Conservation (phyloP, 495 filamentous ascomycete genomes). For the Astrocystis sublimbata region DNA sequence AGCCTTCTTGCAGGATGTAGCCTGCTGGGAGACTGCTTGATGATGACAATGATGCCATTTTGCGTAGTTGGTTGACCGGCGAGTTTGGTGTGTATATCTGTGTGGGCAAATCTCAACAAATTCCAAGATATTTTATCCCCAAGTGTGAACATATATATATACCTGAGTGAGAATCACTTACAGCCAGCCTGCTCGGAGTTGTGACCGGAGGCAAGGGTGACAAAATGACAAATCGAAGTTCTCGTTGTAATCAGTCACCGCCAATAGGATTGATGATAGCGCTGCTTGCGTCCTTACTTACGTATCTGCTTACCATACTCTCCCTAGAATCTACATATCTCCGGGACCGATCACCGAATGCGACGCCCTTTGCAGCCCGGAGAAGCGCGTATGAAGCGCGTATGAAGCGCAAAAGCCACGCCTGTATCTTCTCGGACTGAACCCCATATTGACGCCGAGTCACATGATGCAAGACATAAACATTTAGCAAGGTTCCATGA, state of each 20-base stretch:
- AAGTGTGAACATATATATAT: too few relatives aligned
- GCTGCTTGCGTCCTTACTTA: too few relatives aligned
- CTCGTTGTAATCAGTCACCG: too few relatives aligned
- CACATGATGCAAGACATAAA: not conserved
- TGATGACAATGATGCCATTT: not conserved
- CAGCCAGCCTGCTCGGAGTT: not conserved
- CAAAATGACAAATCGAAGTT: not conserved
- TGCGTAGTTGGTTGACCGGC: not conserved
- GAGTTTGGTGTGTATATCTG: not conserved
- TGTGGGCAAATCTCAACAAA: too few relatives aligned
- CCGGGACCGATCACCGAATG: too few relatives aligned
- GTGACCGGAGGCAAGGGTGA: not conserved
- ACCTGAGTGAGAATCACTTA: not conserved
- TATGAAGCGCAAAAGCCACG: too few relatives aligned
- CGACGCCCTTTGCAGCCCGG: too few relatives aligned
- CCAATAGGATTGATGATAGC: too few relatives aligned
- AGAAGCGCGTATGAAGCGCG: too few relatives aligned
- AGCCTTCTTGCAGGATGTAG: conserved; percentile 39
- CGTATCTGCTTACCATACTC: too few relatives aligned
- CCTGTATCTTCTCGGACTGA: not conserved
- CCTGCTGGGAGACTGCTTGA: conserved; percentile 28
- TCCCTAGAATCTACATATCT: too few relatives aligned
- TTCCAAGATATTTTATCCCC: too few relatives aligned
- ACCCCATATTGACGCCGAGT: conserved; percentile 2
- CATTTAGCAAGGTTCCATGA: not conserved